Conservation (phyloP, 2,329 filamentous ascomycete species). For the Fusarium irregulare region DNA sequence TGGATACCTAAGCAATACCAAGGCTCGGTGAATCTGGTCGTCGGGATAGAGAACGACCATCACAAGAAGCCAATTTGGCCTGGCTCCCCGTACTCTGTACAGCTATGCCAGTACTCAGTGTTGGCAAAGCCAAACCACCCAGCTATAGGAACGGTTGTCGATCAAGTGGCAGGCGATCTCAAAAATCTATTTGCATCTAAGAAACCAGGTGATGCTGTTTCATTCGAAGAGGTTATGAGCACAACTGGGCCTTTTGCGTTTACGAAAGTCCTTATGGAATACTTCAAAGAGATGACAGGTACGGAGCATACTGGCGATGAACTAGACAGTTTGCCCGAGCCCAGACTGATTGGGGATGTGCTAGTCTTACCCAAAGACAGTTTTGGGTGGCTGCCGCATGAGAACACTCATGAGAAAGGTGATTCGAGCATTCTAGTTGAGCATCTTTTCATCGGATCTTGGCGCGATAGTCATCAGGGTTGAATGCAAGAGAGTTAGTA, state of each 20-base stretch:
- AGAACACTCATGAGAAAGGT: conserved; percentile 34
- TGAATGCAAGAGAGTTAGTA: not conserved
- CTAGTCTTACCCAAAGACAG: conserved; percentile 49
- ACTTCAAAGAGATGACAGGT: conserved; percentile 44
- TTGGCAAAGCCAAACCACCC: conserved; percentile 79
- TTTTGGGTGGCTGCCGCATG: conserved; percentile 39
- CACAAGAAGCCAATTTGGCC: conserved; percentile 55
- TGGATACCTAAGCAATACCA: conserved; percentile 69
- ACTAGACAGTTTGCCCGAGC: conserved; percentile 44
- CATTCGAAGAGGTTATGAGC: conserved; percentile 49
- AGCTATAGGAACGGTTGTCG: conserved; percentile 72
- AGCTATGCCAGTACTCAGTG: conserved; percentile 81
- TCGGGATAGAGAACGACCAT: conserved; percentile 77
- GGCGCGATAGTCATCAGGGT: conserved; percentile 31
- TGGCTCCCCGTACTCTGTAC: conserved; percentile 74
- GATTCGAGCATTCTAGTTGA: conserved; percentile 34
- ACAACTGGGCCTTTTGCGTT: conserved; percentile 49
- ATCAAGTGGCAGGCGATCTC: conserved; percentile 65
- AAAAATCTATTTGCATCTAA: conserved; percentile 36
- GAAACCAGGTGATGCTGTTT: conserved; percentile 18
- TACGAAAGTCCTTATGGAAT: conserved; percentile 48
- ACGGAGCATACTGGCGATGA: conserved; percentile 47
- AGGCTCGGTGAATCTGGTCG: conserved; percentile 70
- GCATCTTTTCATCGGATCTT: conserved; percentile 39
- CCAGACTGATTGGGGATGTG: conserved; percentile 49